Evolutionary conservation across 805 yeast species (phyloP), one percentile per base, ranked within the genome.

Genomic region (Lachancea meyersii): DNA sequence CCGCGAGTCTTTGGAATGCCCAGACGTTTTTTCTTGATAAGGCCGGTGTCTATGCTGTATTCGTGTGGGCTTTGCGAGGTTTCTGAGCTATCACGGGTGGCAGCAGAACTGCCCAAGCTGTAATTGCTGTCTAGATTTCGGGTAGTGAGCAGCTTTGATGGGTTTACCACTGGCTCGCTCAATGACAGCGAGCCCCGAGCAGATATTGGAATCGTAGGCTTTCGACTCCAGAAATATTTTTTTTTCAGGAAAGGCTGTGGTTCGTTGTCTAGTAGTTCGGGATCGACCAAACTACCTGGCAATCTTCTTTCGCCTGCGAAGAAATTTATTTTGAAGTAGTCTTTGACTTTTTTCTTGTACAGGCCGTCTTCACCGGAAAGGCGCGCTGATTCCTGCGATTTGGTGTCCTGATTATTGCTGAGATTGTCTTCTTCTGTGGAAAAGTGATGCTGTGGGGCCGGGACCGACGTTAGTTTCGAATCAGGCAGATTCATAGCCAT

Each of bases 1-100:
- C 86, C 86, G 38, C 86, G 67, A 2, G 77, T 72, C 39, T 75
- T 61, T n/a, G 63, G 63, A 44, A 49, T 43, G 7, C 52, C 53
- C 5, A 50, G 44, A 27, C 49, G 52, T 35, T 49, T 48, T 42
- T 48, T 53, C 26, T 43, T 42, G 36, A 41, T 36, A 14, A 36
- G 40, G 32, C 43, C 36, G 42, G 41, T 10, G 31, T 40, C 37
- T 46, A 28, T 13, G 24, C 26, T 27, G 35, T 14, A 33, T 16
- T 27, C 35, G 3, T 30, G 38, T 4, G 44, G 36, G 10, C 32
- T 23, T 22, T 30, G 40, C 8, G 41, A 9, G 22, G 26, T 26
- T 10, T 42, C 45, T 18, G 40, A 24, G 11, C 31, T 20, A 27
- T 38, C 36, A 26, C 36, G 26, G 20, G 22, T 30, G 18, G 41